Evolutionary conservation across 2,329 filamentous ascomycete genomes (phyloP).

Genomic region (Trichoderma endophyticum): DNA sequence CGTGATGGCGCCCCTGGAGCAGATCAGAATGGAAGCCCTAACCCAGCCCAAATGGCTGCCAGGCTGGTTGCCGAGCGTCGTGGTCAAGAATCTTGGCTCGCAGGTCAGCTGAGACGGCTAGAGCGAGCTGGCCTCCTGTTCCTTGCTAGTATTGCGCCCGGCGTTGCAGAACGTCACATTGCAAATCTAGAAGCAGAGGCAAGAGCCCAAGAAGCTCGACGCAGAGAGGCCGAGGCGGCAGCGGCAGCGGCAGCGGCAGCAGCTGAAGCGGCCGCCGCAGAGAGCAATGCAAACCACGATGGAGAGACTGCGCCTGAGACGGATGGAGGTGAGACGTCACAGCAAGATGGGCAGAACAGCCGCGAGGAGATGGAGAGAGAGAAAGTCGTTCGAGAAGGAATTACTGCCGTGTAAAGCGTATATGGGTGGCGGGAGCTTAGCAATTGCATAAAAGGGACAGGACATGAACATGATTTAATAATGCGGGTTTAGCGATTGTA

Average conservation of each 20-base stretch:
- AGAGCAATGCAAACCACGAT: background rate
- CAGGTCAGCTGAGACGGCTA: conserved; percentile 46
- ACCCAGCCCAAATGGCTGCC: conserved; percentile 52
- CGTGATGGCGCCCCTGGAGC: conserved; percentile 29
- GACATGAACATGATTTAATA: background rate
- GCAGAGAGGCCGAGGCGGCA: conserved; percentile 42
- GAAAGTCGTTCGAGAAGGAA: background rate
- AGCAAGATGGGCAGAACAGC: background rate
- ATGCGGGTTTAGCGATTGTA: conserved; percentile 12
- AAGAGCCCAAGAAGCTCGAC: conserved; percentile 41
- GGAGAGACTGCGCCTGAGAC: background rate
- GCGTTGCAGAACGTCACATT: conserved; percentile 64
- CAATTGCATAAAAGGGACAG: background rate
- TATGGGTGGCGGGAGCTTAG: background rate
- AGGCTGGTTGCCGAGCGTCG: conserved; percentile 47
- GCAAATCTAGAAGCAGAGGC: conserved; percentile 54
- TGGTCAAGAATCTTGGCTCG: conserved; percentile 32
- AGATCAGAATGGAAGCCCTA: conserved; percentile 31
- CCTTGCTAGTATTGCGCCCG: conserved; percentile 63
- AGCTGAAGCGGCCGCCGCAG: conserved; percentile 27
- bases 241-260: conserved; percentile 36
- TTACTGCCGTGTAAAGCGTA: background rate
- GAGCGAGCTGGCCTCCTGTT: conserved; percentile 62
- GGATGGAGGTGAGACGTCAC: background rate
- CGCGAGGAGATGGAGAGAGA: background rate